Evolutionary conservation across 192 early-diverging fungal genomes (phyloP).

Genomic region (Coemansia furcata): DNA sequence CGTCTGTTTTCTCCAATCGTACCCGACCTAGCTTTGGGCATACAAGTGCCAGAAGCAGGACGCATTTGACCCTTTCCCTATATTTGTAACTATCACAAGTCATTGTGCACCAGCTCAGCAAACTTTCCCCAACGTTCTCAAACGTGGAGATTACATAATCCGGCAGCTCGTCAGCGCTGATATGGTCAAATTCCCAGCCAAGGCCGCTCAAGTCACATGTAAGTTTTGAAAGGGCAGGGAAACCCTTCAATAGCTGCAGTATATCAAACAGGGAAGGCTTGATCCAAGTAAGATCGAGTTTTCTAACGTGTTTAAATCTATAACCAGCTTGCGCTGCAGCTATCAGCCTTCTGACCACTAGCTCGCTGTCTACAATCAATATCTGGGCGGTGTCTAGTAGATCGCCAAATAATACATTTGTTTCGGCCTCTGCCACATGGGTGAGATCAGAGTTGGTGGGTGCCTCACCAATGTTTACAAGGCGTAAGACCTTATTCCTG

Average conservation of each 20-base stretch:
- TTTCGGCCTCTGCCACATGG: neutral
- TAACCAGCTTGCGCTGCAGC: neutral
- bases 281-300: neutral
- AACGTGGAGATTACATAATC: neutral
- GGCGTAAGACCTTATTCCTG: neutral
- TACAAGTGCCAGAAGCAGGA: no score
- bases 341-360: neutral
- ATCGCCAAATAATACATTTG: neutral
- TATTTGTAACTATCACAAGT: no score
- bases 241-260: neutral
- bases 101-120: neutral
- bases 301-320: neutral
- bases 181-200: neutral
- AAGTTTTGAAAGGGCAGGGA: neutral
- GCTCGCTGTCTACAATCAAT: neutral
- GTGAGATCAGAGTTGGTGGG: neutral
- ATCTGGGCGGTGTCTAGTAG: neutral
- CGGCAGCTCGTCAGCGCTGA: neutral
- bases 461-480: neutral
- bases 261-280: neutral
- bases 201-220: neutral
- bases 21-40: no score
- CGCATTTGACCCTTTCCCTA: no score
- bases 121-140: neutral
- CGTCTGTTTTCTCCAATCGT: no score